phyloP scores from a whole-genome alignment of 2,329 filamentous ascomycete species.

The Cladophialophora bantiana region DNA sequence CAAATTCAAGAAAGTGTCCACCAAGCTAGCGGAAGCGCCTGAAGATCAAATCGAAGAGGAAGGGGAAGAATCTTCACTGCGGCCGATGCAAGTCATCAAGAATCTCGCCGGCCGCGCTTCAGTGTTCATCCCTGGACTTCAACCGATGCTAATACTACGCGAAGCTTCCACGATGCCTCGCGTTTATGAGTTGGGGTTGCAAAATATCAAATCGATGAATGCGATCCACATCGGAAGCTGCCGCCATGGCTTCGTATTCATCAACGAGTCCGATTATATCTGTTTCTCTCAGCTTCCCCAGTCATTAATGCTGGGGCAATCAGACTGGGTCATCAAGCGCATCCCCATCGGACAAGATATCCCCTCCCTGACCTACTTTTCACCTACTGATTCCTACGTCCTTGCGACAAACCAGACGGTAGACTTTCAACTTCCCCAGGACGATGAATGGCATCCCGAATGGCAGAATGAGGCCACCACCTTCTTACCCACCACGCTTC shows the following conservation, averaged over 20 bases:
- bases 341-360: constrained; percentile 74
- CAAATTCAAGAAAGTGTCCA: constrained; percentile 75
- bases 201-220: constrained; percentile 73
- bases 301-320: constrained; percentile 72
- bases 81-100: constrained; percentile 52
- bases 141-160: constrained; percentile 82
- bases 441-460: constrained; percentile 82
- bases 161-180: constrained; percentile 78
- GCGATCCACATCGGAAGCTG: constrained; percentile 79
- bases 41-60: constrained; percentile 62
- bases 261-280: constrained; percentile 64
- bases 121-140: constrained; percentile 81
- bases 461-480: constrained; percentile 71
- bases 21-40: constrained; percentile 61
- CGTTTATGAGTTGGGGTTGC: constrained; percentile 74
- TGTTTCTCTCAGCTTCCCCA: constrained; percentile 66
- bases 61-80: constrained; percentile 46
- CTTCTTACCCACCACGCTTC: constrained; percentile 72
- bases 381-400: constrained; percentile 75
- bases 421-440: constrained; percentile 82
- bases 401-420: constrained; percentile 72
- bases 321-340: constrained; percentile 77
- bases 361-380: constrained; percentile 76
- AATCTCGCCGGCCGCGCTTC: constrained; percentile 76
- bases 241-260: constrained; percentile 81